Evolutionary conservation across 371 early-diverging fungal species (phyloP).

Genomic region (Apophysomyces trapeziformis): DNA sequence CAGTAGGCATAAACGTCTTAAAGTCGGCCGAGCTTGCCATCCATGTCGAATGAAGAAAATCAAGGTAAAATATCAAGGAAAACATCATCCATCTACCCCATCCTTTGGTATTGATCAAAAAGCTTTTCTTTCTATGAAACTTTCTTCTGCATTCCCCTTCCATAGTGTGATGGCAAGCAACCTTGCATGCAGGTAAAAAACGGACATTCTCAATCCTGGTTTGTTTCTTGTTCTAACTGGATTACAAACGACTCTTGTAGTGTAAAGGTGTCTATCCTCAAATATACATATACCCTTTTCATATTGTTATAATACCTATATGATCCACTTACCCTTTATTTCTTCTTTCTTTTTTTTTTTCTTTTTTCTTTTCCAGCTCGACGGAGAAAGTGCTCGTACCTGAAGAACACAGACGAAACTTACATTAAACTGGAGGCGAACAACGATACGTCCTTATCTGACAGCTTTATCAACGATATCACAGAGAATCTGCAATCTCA

Average conservation of each 20-base stretch:
- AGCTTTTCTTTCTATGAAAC: not conserved
- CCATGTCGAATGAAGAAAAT: constrained; percentile 57
- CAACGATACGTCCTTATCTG: constrained; percentile 21
- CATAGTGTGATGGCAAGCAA: constrained; percentile 55
- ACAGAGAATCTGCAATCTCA: constrained; percentile 28
- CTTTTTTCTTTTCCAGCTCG: constrained; percentile 35
- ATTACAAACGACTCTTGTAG: constrained; percentile 20
- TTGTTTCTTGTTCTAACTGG: no score
- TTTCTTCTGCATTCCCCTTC: not conserved
- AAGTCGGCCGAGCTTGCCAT: constrained; percentile 53
- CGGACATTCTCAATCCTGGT: no score
- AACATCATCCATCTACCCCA: not conserved
- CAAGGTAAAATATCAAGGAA: constrained; percentile 31
- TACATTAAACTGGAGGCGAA: constrained; percentile 50
- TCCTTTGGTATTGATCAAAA: not conserved
- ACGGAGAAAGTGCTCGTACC: constrained; percentile 49
- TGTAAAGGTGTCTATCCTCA: constrained; percentile 43
- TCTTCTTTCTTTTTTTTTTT: constrained; percentile 1
- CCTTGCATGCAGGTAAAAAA: constrained; percentile 58
- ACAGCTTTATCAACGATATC: constrained; percentile 32
- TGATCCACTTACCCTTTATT: no score
- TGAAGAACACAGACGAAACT: constrained; percentile 53
- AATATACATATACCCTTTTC: not conserved
- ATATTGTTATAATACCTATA: no score
- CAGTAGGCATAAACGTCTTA: constrained; percentile 50